Evolutionary conservation across 495 filamentous ascomycete species (phyloP), one percentile per base, ranked within the genome.

Genomic region (Pyronema domesticum): DNA sequence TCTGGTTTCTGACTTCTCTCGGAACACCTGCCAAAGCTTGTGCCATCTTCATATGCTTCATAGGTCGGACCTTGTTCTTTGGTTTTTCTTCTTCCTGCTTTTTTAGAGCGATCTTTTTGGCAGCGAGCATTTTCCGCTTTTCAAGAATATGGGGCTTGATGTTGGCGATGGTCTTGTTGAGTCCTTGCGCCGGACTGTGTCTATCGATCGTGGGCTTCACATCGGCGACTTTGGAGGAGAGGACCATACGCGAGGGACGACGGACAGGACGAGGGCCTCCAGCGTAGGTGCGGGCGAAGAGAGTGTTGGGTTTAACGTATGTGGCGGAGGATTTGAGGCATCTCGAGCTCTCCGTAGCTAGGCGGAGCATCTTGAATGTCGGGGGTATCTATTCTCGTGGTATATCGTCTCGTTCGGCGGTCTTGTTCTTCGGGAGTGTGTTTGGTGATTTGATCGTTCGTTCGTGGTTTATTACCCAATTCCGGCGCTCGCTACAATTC

Each of bases 41-140:
- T 66, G 91, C 88, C 91, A 98, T 98, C 70, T 91, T 96, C 68
- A 98, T 72, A 7, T 91, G 89, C 66, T 93, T 88, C 67, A 79
- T 86, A 15, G 74, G 60, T 8, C 74, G 73, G 73, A 3, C 74
- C 17, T 55, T 70, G 46, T 60, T 68, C 54, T 62, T 61, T 37
- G 60, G 19, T 55, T 58, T 39, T 5, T 30, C 23, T 56, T 59
- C 30, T 65, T 53, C 53, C 50, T 49, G 36, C 65, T 58, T 64
- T 71, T 51, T 71, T 62, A 7, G 3, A 14, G 14, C 15, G 40
- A 6, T 11, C 7, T 17, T 42, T 13, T 13, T 50, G 34, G 34
- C 23, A 17, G 47, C 47, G 13, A 7, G 19, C 30, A 11, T 13
- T 36, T 17, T 9, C 13, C 17, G 34, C 19, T 17, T 50, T 10